Evolutionary conservation across 2,329 filamentous ascomycete species (phyloP).

Genomic region (Aulographum hederae): DNA sequence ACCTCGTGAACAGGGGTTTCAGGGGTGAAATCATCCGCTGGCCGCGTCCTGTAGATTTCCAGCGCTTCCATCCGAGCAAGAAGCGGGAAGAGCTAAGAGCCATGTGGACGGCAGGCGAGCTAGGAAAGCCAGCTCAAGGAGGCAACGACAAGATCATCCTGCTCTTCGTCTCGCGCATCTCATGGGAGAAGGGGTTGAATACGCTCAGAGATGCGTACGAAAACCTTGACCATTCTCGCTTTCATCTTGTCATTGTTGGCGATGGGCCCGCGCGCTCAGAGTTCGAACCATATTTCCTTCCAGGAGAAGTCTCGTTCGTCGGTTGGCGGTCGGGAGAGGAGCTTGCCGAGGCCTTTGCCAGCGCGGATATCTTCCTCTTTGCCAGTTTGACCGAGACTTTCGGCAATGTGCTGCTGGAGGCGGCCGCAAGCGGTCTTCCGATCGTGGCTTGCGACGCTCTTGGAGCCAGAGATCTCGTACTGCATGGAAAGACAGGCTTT

Average conservation of each 20-base stretch:
- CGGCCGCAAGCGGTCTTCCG: conserved; percentile 52
- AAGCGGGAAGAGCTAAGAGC: neutral
- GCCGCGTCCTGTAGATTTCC: neutral
- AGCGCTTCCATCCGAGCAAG: neutral
- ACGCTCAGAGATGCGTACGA: conserved; percentile 35
- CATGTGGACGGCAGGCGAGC: neutral
- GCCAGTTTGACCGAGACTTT: conserved; percentile 57
- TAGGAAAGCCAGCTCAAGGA: neutral
- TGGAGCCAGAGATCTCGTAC: conserved; percentile 33
- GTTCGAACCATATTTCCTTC: conserved; percentile 40
- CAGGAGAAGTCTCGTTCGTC: conserved; percentile 41
- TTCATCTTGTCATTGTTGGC: conserved; percentile 49
- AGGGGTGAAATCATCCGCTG: neutral
- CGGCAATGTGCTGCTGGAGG: conserved; percentile 50
- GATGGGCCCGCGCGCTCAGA: conserved; percentile 45
- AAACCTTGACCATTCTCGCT: conserved; percentile 17
- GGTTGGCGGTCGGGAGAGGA: conserved; percentile 43
- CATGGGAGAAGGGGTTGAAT: conserved; percentile 56
- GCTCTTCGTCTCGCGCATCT: conserved; percentile 46
- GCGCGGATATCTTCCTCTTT: conserved; percentile 51
- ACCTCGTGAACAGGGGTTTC: neutral
- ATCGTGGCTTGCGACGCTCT: conserved; percentile 53
- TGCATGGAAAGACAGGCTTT: conserved; percentile 36
- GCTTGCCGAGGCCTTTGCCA: conserved; percentile 48
- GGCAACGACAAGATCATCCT: conserved; percentile 38